These are phyloP conservation scores for Exophiala viscosa DNA, from an alignment of 2,329 filamentous ascomycete genomes.

Conservation along the genomic window DNA sequence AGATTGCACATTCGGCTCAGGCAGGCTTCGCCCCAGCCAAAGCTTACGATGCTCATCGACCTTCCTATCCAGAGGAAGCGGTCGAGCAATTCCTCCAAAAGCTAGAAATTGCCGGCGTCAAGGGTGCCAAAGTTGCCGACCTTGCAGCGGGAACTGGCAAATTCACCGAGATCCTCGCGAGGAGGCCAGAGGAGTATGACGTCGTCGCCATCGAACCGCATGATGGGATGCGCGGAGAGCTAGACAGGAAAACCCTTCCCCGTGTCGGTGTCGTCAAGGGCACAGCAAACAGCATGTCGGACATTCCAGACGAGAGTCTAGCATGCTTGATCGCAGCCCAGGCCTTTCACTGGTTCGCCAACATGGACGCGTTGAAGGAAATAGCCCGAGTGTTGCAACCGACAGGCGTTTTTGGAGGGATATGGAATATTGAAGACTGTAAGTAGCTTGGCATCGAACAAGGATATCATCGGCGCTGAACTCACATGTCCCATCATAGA, in stretches of 20 bases:
- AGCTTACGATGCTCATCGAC: constrained; percentile 65
- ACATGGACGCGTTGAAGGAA: constrained; percentile 57
- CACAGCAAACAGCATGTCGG: constrained; percentile 52
- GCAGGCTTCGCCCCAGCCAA: constrained; percentile 61
- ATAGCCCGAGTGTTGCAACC: constrained; percentile 65
- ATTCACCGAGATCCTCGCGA: constrained; percentile 62
- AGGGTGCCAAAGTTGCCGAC: constrained; percentile 48
- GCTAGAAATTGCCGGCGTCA: constrained; percentile 49
- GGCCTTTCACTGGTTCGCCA: constrained; percentile 65
- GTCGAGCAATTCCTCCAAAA: constrained; percentile 57
- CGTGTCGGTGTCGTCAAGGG: constrained; percentile 57
- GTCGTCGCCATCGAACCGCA: constrained; percentile 64
- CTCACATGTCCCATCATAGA: too few relatives aligned
- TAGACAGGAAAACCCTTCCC: constrained; percentile 56
- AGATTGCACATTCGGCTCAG: constrained; percentile 30
- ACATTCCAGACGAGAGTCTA: constrained; percentile 53
- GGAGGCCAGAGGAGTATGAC: constrained; percentile 56
- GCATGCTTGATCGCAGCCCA: constrained; percentile 67
- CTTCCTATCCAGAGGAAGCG: constrained; percentile 60
- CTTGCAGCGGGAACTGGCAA: constrained; percentile 68
- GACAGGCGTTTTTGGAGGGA: constrained; percentile 58
- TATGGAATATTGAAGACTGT: constrained; percentile 75
- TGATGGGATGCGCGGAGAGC: constrained; percentile 60
- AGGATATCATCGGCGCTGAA: too few relatives aligned
- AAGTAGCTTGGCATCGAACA: too few relatives aligned